Evolutionary conservation across 1,284 basidiomycete species (phyloP), one percentile per base, ranked within the genome.

Genomic region (Trichosporon inkin): DNA sequence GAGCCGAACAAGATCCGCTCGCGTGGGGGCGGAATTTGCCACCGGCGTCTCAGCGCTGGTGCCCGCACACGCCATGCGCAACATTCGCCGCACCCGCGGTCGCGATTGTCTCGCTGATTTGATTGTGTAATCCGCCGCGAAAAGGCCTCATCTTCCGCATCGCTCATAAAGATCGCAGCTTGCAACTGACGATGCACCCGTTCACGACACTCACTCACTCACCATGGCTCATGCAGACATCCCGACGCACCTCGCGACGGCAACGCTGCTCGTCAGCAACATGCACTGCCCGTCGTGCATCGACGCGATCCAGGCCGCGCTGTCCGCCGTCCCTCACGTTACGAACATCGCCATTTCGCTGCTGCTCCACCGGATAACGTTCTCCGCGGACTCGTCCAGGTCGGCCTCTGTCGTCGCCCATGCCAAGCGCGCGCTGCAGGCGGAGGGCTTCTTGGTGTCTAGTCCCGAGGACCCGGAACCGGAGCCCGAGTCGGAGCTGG

Each of bases 281-380:
- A 70, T 75, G 72, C 73, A 81, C 68, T 80, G 79, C 62, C 78
- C 80, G 10, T 77, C 75, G 8, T 80, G 79, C 68, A 73, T 77
- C 54, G 71, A 74, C 2, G 64, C 72, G 40, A 77, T 81, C 65
- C 63, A 61, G 8, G 40, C 49, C 16, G 71, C 80, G 16, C 67
- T 79, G 20, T 53, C 68, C 10, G 51, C 60, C 28, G 51, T 73
- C 6, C 60, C 68, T 1, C 64, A 62, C 10, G 68, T 76, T 40
- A 49, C 41, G 8, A 62, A 72, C 55, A 64, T 77, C 10, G 62
- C 68, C 40, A 69, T 78, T 32, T 75, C 75, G 5, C 70, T 76
- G 22, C 69, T 78, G 32, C 71, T 71, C 22, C 71, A 69, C 58
- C 74, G 67, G 53, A 68, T 79, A 54, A 68, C 68, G 7, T 74